These are phyloP conservation scores for Cytospora chrysosperma DNA, from an alignment of 2,329 filamentous ascomycete species.

Conservation along the genomic window DNA sequence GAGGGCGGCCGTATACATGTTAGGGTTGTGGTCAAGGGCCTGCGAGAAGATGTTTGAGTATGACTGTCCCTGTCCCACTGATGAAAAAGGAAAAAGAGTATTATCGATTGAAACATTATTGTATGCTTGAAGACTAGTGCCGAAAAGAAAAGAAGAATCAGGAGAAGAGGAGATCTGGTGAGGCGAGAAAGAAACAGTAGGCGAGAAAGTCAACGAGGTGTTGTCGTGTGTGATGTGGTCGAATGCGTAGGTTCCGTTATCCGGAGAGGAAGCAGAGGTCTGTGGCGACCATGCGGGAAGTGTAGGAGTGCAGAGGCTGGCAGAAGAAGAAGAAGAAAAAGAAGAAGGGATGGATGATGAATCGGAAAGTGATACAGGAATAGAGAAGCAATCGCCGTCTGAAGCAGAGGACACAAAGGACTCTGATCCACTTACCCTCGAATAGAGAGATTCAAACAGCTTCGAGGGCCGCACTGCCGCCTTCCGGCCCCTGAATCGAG, in stretches of 20 bases:
- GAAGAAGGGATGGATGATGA: conserved; percentile 29
- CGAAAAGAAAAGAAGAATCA: conserved; percentile 22
- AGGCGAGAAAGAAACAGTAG: conserved; percentile 17
- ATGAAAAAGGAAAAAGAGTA: conserved; percentile 27
- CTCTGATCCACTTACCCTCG: conserved; percentile 48
- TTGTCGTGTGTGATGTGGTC: conserved; percentile 18
- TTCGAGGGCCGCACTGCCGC: conserved; percentile 47
- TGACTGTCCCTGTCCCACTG: conserved; percentile 25
- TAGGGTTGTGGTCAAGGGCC: conserved; percentile 31
- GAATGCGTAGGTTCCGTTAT: conserved; percentile 6
- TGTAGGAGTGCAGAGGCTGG: conserved; percentile 11
- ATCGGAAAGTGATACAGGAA: conserved; percentile 27
- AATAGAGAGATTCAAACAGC: conserved; percentile 50
- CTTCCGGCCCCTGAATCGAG: conserved; percentile 54
- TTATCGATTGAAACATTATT: conserved; percentile 23
- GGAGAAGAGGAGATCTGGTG: conserved; percentile 23
- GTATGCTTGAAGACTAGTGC: conserved; percentile 17
- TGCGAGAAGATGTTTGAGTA: conserved; percentile 35
- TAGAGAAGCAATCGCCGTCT: conserved; percentile 33
- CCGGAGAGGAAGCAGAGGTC: conserved; percentile 18
- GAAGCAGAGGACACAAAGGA: conserved; percentile 34
- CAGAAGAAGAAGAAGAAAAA: conserved; percentile 24
- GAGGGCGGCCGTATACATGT: conserved; percentile 27
- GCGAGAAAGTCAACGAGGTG: conserved; percentile 15
- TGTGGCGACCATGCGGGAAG: conserved; percentile 21